Evolutionary conservation across 176 grass and related monocot species (phyloP), one percentile per base, ranked within the genome.

Genomic region (Aegilops bicornis): DNA sequence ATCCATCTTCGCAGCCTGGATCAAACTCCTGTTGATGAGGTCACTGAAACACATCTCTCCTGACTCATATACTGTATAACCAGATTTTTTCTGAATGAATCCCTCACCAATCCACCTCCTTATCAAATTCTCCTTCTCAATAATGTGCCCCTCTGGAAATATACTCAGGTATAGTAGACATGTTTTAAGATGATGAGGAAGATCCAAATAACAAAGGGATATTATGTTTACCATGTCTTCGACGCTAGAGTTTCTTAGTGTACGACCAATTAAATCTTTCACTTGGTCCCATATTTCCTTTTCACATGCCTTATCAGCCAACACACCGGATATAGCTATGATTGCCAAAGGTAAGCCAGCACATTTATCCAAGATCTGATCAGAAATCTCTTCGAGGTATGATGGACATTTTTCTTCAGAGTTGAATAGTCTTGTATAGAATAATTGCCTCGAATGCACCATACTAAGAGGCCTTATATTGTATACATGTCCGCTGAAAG

Each of bases 131-230:
- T 42, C 58, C 1, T 56, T 42, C 6, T 54, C 72, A 30, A 90
- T 56, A 35, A 40, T 17, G 39, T 68, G 68, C 30, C 59, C 48
- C 16, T 77, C 65, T 5, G 83, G 88, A 22, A 90, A 90, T 37
- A 82, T 76, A 40, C 83, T 76, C 7, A 82, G 66, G 30, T 82
- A 86, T 31, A 90, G 32, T 37, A 90, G 80, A 35, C 88, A 89
- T 15, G 67, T 42, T 20, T 69, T 80, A 23, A 90, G 83, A 47
- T 59, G 24, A 9, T 68, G 23, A 68, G 88, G 88, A 32, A 89
- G 63, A 58, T 85, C 76, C 64, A 81, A 86, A 50, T 81, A 81
- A 27, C 77, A 70, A 22, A 81, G 52, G 6, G 22, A 70, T 31
- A 90, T 16, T 45, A 73, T 73, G 20, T 42, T 45, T 43, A 42